Evolutionary conservation across 805 yeast species (phyloP), one percentile per base, ranked within the genome.

Genomic region (Nakazawaea holstii): DNA sequence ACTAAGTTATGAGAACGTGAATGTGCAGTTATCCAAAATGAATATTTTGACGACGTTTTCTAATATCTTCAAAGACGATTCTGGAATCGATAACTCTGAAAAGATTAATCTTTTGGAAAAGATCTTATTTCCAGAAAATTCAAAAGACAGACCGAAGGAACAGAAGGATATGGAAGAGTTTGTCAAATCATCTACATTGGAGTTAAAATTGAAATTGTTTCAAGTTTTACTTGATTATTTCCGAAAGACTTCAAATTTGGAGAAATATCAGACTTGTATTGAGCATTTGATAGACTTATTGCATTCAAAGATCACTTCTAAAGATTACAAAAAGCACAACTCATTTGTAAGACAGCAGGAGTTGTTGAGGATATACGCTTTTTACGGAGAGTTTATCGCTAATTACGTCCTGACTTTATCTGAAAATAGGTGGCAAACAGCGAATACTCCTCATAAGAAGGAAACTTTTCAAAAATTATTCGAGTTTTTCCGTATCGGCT

Each of bases 121-220:
- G 3, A 69, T 82, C 2, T 58, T 83, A 27, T 61, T 70, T 38
- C 65, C 67, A 6, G 52, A 53, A 8, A 49, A 48, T 1, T 41
- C 40, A 1, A 15, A 26, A 3, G 43, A 20, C 4, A 37, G 51
- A n/a, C 38, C 65, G 11, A 48, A 58, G 1, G 76, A 72, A 32
- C 69, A 75, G 32, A 53, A 57, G 13, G 80, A 90, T 7, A 81
- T 89, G 61, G 68, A 73, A 20, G 62, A 68, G 10, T 88, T 92
- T 57, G 68, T 94, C 13, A 64, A 69, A 2, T 69, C 68, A 10
- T 80, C 95, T 0, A 79, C 94, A 0, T 67, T 84, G 20, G 83
- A 79, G 20, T 73, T 89, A 59, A 78, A 77, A 48, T 65, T 90
- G 35, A 82, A 82, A 46, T 64, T 94, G 2, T 91, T 97, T 95